A percentile compares a stretch with the other conserved stretches of the same genome.
Evolutionary conservation across 164 flowering plant genomes (phyloP).

Genomic region (Euptelea pleiosperma): DNA sequence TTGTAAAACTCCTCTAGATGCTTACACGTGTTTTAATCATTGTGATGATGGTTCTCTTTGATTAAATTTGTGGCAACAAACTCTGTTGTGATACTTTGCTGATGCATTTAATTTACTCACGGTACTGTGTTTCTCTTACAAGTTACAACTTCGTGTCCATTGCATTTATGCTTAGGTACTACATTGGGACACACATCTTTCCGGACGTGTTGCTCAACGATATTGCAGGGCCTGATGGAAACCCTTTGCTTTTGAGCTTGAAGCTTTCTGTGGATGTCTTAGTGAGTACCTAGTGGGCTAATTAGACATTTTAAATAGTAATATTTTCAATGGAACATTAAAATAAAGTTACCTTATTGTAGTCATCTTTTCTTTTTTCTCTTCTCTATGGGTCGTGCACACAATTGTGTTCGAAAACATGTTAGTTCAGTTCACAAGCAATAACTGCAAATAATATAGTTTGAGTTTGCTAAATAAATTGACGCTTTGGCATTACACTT

Average conservation of each 20-base stretch:
- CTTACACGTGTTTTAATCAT: too few species aligned
- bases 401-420: background rate
- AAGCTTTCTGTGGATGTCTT: conserved; percentile 93
- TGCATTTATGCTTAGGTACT: conserved; percentile 54
- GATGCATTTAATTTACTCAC: too few species aligned
- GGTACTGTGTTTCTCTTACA: background rate
- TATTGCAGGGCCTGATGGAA: conserved; percentile 90
- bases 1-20: too few species aligned
- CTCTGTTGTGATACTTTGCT: background rate
- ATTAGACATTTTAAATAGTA: background rate
- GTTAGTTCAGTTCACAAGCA: background rate
- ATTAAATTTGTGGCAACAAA: background rate
- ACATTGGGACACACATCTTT: conserved; percentile 65
- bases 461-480: background rate
- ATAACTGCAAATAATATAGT: background rate
- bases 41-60: background rate
- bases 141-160: too few species aligned
- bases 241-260: conserved; percentile 80
- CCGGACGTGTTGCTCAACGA: conserved; percentile 93
- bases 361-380: background rate
- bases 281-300: conserved; percentile 45
- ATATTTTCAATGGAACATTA: background rate
- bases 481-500: background rate
- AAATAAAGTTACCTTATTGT: background rate
- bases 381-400: background rate